Evolutionary conservation across 2,329 filamentous ascomycete species (phyloP), one percentile per base, ranked within the genome.

Genomic region (Sporothrix schenckii): DNA sequence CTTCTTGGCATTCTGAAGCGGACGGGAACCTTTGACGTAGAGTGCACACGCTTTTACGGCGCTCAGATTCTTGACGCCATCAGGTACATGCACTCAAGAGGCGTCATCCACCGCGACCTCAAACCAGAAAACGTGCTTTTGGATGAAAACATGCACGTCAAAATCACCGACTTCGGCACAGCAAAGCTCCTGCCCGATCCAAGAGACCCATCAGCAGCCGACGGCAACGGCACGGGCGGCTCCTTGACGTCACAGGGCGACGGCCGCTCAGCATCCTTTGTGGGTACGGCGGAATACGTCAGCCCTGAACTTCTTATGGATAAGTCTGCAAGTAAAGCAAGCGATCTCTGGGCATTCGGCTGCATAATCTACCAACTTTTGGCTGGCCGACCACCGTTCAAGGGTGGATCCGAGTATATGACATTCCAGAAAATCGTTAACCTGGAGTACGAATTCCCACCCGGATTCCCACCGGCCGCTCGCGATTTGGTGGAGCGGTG

Each of bases 351-450:
- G 95, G 95, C 95, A 2, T 99, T 97, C 82, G 95, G 95, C 11
- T 99, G 95, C 82, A 99, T 99, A 75, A 89, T 99, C 73, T 99
- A 97, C 79, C 95, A 99, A 80, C 86, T 99, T 34, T 84, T 99
- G 47, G 92, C 92, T n/a, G 95, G 95, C n/a, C 86, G 95, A 72
- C 95, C 95, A 6, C 95, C 95, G 0, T 99, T 99, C 84, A 99
- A 99, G 79, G 95, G 92, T 53, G 91, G 87, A 16, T 97, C 97
- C 75, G 95, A 99, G 78, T 99, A 98, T 77, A 86, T 95, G 77
- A 99, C 95, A 0, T 99, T 99, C 78, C 95, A 99, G 79, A 99
- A 98, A 81, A 99, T 99, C 77, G 92, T 99, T 68, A 91, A 87
- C 44, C 84, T 99, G 56, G 94, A 99, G 69, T 99, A 98, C 78